Percentiles rank a stretch among this genome's conserved stretches.
These are phyloP conservation scores for Inosperma sp. DNA, from an alignment of 768 basidiomycete species.

Conservation along the genomic window DNA sequence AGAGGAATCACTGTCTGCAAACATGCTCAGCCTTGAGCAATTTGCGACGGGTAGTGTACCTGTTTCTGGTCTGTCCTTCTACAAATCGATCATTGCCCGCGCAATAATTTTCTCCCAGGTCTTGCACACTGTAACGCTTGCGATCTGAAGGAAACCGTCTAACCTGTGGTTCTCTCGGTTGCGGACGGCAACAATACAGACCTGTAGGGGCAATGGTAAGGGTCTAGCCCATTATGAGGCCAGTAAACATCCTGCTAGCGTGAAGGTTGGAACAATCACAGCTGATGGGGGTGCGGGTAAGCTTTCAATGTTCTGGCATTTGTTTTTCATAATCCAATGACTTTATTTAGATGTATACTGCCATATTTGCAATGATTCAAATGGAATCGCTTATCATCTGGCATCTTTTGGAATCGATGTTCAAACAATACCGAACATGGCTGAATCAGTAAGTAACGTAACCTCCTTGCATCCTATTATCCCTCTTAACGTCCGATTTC, in stretches of 20 bases:
- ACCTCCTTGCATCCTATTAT: neutral
- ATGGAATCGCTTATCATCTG: conserved; percentile 67
- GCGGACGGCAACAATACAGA: conserved; percentile 82
- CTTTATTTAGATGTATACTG: conserved; percentile 78
- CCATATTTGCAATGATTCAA: conserved; percentile 83
- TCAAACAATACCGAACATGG: conserved; percentile 75
- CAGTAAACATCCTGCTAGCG: conserved; percentile 73
- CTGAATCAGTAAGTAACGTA: conserved; percentile 73
- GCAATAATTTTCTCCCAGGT: conserved; percentile 38
- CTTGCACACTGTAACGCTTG: conserved; percentile 80
- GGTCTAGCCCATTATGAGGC: conserved; percentile 73
- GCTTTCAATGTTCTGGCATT: conserved; percentile 19
- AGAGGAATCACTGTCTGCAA: conserved; percentile 88
- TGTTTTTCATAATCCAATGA: neutral
- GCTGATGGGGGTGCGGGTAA: conserved; percentile 87
- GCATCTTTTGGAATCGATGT: conserved; percentile 85
- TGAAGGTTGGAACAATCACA: conserved; percentile 95
- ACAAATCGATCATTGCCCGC: neutral
- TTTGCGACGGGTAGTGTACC: conserved; percentile 40
- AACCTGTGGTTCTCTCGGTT: conserved; percentile 84
- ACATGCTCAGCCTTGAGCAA: conserved; percentile 50
- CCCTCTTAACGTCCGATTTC: neutral
- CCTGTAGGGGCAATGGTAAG: conserved; percentile 86
- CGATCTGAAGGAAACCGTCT: conserved; percentile 85
- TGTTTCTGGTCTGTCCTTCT: conserved; percentile 43